A percentile compares a stretch with the other conserved stretches of the same genome.
phyloP scores from a whole-genome alignment of 305 asterid species.

The Fraxinus dipetala region DNA sequence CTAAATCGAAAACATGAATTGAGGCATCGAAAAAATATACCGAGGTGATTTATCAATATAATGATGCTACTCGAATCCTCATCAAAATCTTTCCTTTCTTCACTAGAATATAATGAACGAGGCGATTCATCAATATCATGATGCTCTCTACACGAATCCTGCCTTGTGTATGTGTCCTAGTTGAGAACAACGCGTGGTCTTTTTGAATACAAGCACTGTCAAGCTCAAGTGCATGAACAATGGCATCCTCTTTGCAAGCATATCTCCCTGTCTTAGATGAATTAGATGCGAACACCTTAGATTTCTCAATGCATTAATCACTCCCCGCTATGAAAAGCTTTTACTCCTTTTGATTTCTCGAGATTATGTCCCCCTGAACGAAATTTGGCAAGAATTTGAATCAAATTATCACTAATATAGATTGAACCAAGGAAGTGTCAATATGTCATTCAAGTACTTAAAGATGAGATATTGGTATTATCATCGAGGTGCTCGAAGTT shows the following conservation, averaged over 20 bases:
- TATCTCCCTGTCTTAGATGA: neutral
- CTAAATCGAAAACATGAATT: neutral
- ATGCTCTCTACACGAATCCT: neutral
- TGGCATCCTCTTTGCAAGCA: neutral
- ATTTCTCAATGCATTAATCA: neutral
- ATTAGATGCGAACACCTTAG: neutral
- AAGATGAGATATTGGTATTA: too few relatives aligned
- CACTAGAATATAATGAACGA: conserved; percentile 21
- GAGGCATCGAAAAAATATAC: neutral
- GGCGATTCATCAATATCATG: neutral
- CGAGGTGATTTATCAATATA: neutral
- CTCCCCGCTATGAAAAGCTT: neutral
- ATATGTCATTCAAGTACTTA: too few relatives aligned
- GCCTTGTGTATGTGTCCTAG: neutral
- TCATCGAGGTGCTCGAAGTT: too few relatives aligned
- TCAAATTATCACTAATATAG: too few relatives aligned
- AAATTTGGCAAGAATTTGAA: too few relatives aligned
- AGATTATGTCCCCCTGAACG: neutral
- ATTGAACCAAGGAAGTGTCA: neutral
- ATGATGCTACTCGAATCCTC: neutral
- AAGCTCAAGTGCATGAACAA: neutral
- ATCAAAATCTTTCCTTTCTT: too few relatives aligned
- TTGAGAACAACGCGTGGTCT: neutral
- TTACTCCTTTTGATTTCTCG: neutral
- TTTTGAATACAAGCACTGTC: neutral